Conservation (phyloP, 495 filamentous ascomycete species). For the Clavariopsis aquatica region DNA sequence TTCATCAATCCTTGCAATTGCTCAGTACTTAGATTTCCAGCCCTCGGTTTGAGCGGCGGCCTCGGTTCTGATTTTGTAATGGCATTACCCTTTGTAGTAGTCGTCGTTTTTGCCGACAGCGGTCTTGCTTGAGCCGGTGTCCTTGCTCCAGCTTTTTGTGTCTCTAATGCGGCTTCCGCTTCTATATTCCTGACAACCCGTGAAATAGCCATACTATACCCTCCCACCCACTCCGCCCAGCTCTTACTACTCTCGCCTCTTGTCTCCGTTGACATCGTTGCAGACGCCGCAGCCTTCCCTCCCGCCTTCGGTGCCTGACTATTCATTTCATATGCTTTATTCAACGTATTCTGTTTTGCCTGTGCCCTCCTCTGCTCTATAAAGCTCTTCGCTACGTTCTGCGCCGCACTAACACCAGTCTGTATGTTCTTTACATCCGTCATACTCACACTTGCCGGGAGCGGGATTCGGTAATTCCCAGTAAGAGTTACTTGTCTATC, state of each 20-base stretch:
- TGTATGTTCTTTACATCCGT: conserved; percentile 34
- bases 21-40: too few species aligned
- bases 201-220: conserved; percentile 38
- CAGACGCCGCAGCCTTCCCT: not conserved
- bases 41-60: conserved; percentile 22
- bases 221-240: conserved; percentile 38
- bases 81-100: not conserved
- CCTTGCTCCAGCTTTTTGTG: conserved; percentile 11
- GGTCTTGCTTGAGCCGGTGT: conserved; percentile 7
- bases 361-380: conserved; percentile 27
- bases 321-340: not conserved
- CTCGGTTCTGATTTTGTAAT: conserved; percentile 6
- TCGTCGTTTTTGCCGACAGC: conserved; percentile 5
- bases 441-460: conserved; percentile 33
- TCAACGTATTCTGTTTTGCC: not conserved
- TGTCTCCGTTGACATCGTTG: not conserved
- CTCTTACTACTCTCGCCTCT: conserved; percentile 4
- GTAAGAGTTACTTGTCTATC: conserved; percentile 31
- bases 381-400: conserved; percentile 32
- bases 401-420: conserved; percentile 27
- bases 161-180: conserved; percentile 30
- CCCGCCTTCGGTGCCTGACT: not conserved
- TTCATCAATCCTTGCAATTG: conserved; percentile 29
- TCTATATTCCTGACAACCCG: conserved; percentile 37
- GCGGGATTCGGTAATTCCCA: conserved; percentile 35